Conservation (phyloP, 352 stramenopile genomes). For the Globisporangium echinulatum region DNA sequence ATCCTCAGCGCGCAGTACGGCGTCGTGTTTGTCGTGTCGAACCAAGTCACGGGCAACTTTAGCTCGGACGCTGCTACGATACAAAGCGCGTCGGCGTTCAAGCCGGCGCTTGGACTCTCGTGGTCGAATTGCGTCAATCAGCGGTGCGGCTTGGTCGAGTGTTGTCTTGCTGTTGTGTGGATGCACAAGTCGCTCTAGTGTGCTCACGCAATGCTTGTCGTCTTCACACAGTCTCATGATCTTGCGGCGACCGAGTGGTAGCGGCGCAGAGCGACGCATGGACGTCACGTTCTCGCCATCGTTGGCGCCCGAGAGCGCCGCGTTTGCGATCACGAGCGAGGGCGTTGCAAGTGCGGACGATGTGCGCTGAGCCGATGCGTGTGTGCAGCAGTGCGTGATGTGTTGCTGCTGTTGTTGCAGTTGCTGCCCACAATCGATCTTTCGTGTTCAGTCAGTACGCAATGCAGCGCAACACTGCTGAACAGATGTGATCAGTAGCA, state of each 20-base stretch:
- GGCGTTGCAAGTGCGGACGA: conserved; percentile 24
- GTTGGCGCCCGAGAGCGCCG: conserved; percentile 22
- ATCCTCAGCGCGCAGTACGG: conserved; percentile 75
- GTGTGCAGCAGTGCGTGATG: neutral
- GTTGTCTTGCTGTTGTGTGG: too few species aligned
- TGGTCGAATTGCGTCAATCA: conserved; percentile 86
- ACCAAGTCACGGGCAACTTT: conserved; percentile 78
- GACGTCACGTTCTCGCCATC: conserved; percentile 60
- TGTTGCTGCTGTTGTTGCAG: too few species aligned
- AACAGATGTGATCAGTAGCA: too few species aligned
- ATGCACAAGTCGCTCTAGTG: too few species aligned
- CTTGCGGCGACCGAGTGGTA: conserved; percentile 12
- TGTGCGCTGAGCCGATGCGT: neutral
- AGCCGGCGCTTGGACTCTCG: conserved; percentile 64
- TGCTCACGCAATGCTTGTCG: neutral
- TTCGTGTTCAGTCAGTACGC: too few species aligned
- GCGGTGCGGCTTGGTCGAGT: conserved; percentile 24
- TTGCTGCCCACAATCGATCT: too few species aligned
- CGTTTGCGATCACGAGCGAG: conserved; percentile 54
- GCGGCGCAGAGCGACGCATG: conserved; percentile 25
- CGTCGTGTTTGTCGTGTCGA: conserved; percentile 70
- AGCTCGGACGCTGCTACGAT: conserved; percentile 14
- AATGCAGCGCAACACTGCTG: too few species aligned
- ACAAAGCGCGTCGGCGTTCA: conserved; percentile 15
- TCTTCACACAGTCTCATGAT: conserved; percentile 46